phyloP scores from a whole-genome alignment of 2,329 filamentous ascomycete genomes.

The Aspergillus sp. region DNA sequence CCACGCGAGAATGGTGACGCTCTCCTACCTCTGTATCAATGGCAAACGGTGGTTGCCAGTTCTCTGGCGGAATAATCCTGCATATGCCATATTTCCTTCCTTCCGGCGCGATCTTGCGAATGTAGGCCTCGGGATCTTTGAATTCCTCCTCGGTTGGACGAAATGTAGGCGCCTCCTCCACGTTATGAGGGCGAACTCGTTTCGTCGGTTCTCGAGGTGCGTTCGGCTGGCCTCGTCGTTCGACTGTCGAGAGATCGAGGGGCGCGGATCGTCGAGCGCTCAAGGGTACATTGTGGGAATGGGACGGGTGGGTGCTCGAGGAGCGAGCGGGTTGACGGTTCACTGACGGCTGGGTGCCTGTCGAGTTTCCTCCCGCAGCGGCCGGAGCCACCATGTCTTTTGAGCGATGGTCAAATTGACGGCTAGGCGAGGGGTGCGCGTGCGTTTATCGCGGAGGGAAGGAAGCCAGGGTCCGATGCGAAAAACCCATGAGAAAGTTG shows the following conservation, averaged over 20 bases:
- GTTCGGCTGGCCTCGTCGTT: slow-evolving; percentile 82
- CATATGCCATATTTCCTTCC: slow-evolving; percentile 87
- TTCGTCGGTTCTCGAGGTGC: slow-evolving; percentile 76
- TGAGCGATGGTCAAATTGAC: slow-evolving; percentile 22
- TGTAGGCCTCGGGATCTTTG: slow-evolving; percentile 90
- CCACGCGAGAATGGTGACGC: slow-evolving; percentile 2
- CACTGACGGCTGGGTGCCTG: slow-evolving; percentile 38
- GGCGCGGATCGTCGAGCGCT: slow-evolving; percentile 69
- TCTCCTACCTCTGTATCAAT: slow-evolving; percentile 88
- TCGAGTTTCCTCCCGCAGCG: slow-evolving; percentile 44
- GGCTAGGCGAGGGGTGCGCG: slow-evolving; percentile 26
- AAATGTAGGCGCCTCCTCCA: slow-evolving; percentile 90
- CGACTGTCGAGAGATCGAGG: slow-evolving; percentile 85
- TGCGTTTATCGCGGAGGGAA: slow-evolving; percentile 35
- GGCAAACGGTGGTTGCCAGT: slow-evolving; percentile 92
- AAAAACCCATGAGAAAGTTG: slow-evolving; percentile 40
- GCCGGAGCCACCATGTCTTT: slow-evolving; percentile 52
- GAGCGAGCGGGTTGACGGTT: slow-evolving; percentile 43
- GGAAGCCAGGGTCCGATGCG: slow-evolving; percentile 34
- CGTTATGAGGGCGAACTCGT: slow-evolving; percentile 77
- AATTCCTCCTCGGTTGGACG: slow-evolving; percentile 91
- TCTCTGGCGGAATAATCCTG: slow-evolving; percentile 92
- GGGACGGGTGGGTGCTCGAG: slow-evolving; percentile 49
- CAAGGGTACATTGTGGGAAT: slow-evolving; percentile 60
- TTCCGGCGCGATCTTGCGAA: slow-evolving; percentile 86